phyloP scores from a whole-genome alignment of 805 yeast genomes.

The Metschnikowia peoriensis region DNA sequence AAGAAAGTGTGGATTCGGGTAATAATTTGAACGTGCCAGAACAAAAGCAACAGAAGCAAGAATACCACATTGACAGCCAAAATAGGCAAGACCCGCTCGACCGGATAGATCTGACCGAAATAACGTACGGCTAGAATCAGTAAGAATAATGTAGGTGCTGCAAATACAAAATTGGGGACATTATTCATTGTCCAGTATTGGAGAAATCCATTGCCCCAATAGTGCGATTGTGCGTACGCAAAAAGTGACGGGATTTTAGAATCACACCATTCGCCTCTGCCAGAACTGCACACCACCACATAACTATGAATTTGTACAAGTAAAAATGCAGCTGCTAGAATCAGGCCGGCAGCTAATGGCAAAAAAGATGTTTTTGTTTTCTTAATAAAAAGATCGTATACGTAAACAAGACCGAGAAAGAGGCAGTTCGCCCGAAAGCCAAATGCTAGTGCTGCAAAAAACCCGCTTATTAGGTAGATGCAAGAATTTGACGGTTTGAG shows the following conservation, averaged over 20 bases:
- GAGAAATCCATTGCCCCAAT: constrained; percentile 85
- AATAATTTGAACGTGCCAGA: constrained; percentile 85
- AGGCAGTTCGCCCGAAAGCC: constrained; percentile 75
- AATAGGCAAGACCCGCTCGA: constrained; percentile 35
- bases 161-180: constrained; percentile 78
- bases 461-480: constrained; percentile 48
- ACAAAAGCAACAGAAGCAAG: constrained; percentile 49
- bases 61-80: constrained; percentile 43
- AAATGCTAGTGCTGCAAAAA: constrained; percentile 53
- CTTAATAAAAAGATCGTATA: constrained; percentile 48
- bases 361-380: constrained; percentile 4
- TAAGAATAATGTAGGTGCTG: constrained; percentile 60
- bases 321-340: constrained; percentile 47
- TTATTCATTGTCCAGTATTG: constrained; percentile 81
- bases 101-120: constrained; percentile 36
- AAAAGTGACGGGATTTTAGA: constrained; percentile 56
- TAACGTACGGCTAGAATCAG: constrained; percentile 40
- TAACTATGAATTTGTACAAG: constrained; percentile 55
- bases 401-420: constrained; percentile 64
- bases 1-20: constrained; percentile 75
- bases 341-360: constrained; percentile 55
- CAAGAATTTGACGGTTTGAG: neutral
- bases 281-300: constrained; percentile 56
- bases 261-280: constrained; percentile 76
- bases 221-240: constrained; percentile 67